A percentile compares a stretch with the other conserved stretches of the same genome.
Conservation (phyloP, 805 yeast genomes). For the Monosporozyma unispora region DNA sequence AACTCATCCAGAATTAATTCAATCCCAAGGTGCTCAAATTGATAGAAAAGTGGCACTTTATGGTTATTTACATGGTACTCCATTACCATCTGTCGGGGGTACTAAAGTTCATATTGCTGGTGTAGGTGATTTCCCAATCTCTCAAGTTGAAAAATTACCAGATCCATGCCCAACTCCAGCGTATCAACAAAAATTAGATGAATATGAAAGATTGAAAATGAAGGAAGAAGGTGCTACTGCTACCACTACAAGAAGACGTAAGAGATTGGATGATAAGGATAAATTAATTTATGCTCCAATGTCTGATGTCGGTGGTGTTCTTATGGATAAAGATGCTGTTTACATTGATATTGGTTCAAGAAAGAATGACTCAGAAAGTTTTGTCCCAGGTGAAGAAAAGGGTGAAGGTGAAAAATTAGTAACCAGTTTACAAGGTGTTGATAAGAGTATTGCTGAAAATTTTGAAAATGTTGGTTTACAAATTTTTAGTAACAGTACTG, state of each 20-base stretch:
- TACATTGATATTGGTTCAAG: constrained; percentile 55
- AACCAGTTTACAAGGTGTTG: constrained; percentile 67
- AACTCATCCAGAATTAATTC: constrained; percentile 82
- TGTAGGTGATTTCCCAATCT: constrained; percentile 77
- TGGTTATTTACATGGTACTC: constrained; percentile 93
- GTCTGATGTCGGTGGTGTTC: constrained; percentile 99
- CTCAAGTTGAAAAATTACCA: constrained; percentile 77
- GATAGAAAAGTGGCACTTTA: constrained; percentile 87
- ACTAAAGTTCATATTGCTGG: constrained; percentile 92
- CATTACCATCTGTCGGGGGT: constrained; percentile 50
- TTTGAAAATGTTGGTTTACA: constrained; percentile 63
- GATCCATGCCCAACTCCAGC: constrained; percentile 99
- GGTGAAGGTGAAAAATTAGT: constrained; percentile 87
- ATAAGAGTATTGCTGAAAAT: constrained; percentile 49
- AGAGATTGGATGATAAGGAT: constrained; percentile 87
- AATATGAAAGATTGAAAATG: constrained; percentile 62
- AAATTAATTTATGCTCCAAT: constrained; percentile 96
- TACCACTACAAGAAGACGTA: constrained; percentile 69
- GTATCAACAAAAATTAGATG: constrained; percentile 78
- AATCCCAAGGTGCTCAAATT: constrained; percentile 59
- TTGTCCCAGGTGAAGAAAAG: constrained; percentile 53
- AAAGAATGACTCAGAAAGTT: constrained; percentile 30
- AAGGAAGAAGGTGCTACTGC: constrained; percentile 54
- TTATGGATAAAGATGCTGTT: constrained; percentile 95
- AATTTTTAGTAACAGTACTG: constrained; percentile 57